These are phyloP conservation scores for Pyrenophora tritici-repentis DNA, from an alignment of 2,329 filamentous ascomycete species.

Conservation along the genomic window DNA sequence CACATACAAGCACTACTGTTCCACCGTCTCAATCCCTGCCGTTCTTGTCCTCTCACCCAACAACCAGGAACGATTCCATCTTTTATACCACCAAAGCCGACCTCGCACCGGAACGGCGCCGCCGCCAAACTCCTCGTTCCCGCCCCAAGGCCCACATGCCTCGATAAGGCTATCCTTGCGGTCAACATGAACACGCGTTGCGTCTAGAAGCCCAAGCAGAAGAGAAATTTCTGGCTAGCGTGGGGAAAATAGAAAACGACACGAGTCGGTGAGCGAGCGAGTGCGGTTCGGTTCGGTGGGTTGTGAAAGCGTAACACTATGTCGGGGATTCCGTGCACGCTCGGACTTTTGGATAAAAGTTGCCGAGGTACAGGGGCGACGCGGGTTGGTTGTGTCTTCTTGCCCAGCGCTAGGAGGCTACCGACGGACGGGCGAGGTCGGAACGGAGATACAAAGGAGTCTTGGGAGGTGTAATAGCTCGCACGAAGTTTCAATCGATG, in stretches of 20 bases:
- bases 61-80: background rate
- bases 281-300: background rate
- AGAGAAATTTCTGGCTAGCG: constrained; percentile 9
- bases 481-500: background rate
- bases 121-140: constrained; percentile 5
- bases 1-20: too few relatives aligned
- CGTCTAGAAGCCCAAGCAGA: constrained; percentile 17
- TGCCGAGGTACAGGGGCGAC: constrained; percentile 17
- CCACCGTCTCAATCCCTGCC: too few relatives aligned
- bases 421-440: too few relatives aligned
- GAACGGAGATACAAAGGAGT: background rate
- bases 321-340: constrained; percentile 16
- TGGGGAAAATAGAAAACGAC: background rate
- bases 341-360: constrained; percentile 19
- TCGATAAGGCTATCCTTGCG: constrained; percentile 35
- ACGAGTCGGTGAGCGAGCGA: constrained; percentile 20
- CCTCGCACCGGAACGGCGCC: constrained; percentile 25
- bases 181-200: constrained; percentile 24
- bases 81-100: constrained; percentile 28
- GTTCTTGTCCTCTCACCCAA: too few relatives aligned
- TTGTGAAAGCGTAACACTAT: background rate
- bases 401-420: background rate
- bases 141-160: constrained; percentile 29
- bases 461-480: background rate
- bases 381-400: background rate